These are phyloP conservation scores for Beauveria pseudobassiana DNA, from an alignment of 2,329 filamentous ascomycete genomes.

Conservation along the genomic window DNA sequence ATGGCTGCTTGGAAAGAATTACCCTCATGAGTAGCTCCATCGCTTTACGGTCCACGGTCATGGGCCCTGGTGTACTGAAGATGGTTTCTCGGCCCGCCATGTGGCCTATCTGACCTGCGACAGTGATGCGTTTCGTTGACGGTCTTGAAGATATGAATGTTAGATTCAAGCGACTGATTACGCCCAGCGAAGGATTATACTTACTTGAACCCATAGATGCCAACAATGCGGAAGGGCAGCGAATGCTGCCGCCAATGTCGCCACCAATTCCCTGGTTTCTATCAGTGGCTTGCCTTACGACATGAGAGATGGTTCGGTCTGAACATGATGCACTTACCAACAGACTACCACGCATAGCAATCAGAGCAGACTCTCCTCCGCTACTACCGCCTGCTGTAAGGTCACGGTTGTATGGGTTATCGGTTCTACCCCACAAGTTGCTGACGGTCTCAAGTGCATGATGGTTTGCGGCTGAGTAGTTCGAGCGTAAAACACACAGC, in stretches of 20 bases:
- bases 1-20: slow-evolving; percentile 23
- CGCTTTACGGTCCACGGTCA: slow-evolving; percentile 27
- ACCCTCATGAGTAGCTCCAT: slow-evolving; percentile 30
- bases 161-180: background rate
- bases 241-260: slow-evolving; percentile 35
- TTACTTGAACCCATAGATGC: slow-evolving; percentile 28
- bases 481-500: slow-evolving; percentile 56
- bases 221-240: slow-evolving; percentile 28
- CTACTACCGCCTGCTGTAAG: slow-evolving; percentile 57
- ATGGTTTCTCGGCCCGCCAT: slow-evolving; percentile 31
- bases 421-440: slow-evolving; percentile 53
- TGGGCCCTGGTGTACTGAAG: slow-evolving; percentile 24
- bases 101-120: slow-evolving; percentile 18
- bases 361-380: slow-evolving; percentile 44
- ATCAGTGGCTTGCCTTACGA: background rate
- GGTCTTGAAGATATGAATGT: slow-evolving; percentile 20
- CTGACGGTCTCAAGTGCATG: slow-evolving; percentile 49
- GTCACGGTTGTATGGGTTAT: slow-evolving; percentile 55
- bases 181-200: background rate
- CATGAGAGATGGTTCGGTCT: background rate
- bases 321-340: slow-evolving; percentile 18
- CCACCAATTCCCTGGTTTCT: slow-evolving; percentile 28
- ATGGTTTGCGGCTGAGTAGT: slow-evolving; percentile 59
- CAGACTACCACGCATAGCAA: slow-evolving; percentile 33
- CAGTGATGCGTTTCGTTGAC: slow-evolving; percentile 23